Base-by-base conservation (phyloP, 139 green algal species). In the Eudorina sp. region DNA sequence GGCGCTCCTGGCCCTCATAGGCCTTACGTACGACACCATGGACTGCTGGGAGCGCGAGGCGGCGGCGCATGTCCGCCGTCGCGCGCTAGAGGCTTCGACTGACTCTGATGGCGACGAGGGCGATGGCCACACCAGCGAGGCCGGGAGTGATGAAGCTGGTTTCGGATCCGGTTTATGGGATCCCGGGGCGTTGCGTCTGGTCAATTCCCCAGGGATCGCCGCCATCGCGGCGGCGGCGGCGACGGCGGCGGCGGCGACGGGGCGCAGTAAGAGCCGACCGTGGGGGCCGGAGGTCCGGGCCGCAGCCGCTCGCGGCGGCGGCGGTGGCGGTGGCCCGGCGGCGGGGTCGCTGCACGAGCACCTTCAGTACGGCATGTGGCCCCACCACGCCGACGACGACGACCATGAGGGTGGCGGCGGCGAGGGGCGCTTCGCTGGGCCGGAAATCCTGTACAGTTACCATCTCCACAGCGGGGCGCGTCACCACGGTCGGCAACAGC, bases 401-500 rank as follows among this genome's bases (percentile, higher is more conserved):
- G 73, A 41, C 4, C 25, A 2, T 40, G 45, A 41, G 3, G 68
- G 11, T 76, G 62, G n/a, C 29, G n/a, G 62, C 62, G 34, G 31
- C 36, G 4, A 19, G 40, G 7, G 4, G 9, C 3, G 34, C 68
- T 76, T 51, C 62, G 6, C 5, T n/a, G 70, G 70, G 4, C 70
- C 70, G 23, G 70, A 53, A 13, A 29, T 81, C 13, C 25, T 81
- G 23, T 81, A 81, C 45, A 43, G 64, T 25, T 80, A 80, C 72
- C 72, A 80, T 7, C 43, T 64, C 45, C 11, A 43, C 6, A 4
- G 31, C 68, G 6, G 31, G 36, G 11, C 7, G 21, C 9, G 29
- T 36, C 68, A 51, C 36, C 36, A 76, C 36, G 9, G 31, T 23
- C 64, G 27, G 4, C 29, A 25, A 4, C 62, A 72, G 7, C 41